Conservation (phyloP, 257 asterid genomes). For the Scutellaria galericulata region DNA sequence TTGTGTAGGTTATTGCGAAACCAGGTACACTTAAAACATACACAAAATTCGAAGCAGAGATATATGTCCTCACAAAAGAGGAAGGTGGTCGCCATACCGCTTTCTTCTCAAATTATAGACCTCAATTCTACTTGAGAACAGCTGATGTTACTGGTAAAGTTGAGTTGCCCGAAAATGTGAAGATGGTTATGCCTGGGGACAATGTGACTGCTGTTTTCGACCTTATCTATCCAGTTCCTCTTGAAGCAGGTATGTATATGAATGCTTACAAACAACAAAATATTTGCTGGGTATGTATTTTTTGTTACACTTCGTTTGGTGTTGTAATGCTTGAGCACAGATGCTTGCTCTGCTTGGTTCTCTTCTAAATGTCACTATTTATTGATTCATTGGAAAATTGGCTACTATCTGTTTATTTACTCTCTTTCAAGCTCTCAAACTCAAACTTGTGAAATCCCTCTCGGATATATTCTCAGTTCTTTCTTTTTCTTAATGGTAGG, state of each 20-base stretch:
- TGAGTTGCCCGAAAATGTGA: conserved; percentile 93
- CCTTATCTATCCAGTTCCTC: conserved; percentile 88
- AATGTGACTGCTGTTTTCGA: conserved; percentile 94
- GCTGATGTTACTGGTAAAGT: conserved; percentile 99
- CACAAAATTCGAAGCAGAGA: conserved; percentile 96
- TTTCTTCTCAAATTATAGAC: conserved; percentile 90
- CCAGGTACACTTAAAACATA: conserved; percentile 80
- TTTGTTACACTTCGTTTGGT: too few relatives aligned
- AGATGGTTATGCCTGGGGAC: conserved; percentile 99
- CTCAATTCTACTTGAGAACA: conserved; percentile 97
- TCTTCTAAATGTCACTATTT: not conserved
- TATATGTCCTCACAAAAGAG: conserved; percentile 95
- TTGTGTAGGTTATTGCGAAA: conserved; percentile 85
- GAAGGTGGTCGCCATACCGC: conserved; percentile 99
- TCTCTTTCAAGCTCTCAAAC: conserved; percentile 3
- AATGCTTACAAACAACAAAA: not conserved
- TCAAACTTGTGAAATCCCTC: not conserved
- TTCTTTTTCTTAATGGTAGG: conserved; percentile 51
- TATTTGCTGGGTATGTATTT: not conserved
- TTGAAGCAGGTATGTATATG: conserved; percentile 67
- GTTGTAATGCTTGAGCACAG: too few relatives aligned
- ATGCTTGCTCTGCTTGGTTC: too few relatives aligned
- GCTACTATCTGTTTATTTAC: not conserved
- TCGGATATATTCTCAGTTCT: not conserved
- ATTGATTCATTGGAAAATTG: not conserved